These are phyloP conservation scores for Alloteropsis semialata DNA, from an alignment of 176 grass and related monocot species.

Conservation along the genomic window DNA sequence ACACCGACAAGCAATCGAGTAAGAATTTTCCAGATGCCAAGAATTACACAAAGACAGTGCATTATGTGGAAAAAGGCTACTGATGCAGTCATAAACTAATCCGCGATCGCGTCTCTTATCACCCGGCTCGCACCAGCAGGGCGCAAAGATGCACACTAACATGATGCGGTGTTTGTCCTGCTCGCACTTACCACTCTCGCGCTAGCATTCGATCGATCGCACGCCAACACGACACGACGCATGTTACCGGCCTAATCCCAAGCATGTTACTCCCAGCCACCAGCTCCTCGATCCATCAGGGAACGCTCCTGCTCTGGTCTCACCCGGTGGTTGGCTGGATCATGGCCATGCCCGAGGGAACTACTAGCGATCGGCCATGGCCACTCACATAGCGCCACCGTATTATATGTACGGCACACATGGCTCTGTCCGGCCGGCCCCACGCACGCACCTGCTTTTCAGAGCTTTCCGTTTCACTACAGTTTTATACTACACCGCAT, in stretches of 20 bases:
- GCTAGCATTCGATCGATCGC: background rate
- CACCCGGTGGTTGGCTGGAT: slow-evolving; percentile 28
- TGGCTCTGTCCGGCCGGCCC: background rate
- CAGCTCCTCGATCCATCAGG: background rate
- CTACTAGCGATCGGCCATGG: background rate
- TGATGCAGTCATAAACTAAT: slow-evolving; percentile 29
- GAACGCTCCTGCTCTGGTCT: background rate
- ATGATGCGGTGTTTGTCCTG: slow-evolving; percentile 31
- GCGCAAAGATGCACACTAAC: background rate
- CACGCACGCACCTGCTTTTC: background rate
- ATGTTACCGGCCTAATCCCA: slow-evolving; percentile 24
- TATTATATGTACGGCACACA: slow-evolving; percentile 24
- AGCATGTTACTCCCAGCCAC: slow-evolving; percentile 34
- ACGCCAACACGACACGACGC: slow-evolving; percentile 14
- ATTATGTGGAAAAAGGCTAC: background rate
- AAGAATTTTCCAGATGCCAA: background rate
- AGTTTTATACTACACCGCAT: background rate
- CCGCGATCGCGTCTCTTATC: background rate
- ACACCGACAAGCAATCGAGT: background rate
- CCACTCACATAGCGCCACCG: background rate
- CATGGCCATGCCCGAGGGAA: background rate
- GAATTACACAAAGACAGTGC: background rate
- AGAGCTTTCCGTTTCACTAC: background rate
- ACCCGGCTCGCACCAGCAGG: background rate
- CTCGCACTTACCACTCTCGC: background rate